These are phyloP conservation scores for Aspergillus udagawae DNA, from an alignment of 2,329 filamentous ascomycete genomes.

Conservation along the genomic window DNA sequence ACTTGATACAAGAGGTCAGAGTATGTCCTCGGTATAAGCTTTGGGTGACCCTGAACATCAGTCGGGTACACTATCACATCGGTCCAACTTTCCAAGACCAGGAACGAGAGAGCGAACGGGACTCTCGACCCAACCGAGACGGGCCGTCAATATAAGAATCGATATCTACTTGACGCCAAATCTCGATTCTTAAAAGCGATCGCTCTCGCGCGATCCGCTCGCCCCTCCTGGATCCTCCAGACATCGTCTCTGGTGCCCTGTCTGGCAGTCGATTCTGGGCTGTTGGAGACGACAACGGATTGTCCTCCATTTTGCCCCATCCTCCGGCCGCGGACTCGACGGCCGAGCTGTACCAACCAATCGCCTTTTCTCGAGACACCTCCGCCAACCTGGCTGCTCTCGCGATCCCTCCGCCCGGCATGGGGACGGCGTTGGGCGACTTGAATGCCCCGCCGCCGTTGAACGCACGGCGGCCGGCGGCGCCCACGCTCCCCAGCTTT, in stretches of 20 bases:
- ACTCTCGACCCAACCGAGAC: background rate
- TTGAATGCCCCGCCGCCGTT: conserved; percentile 63
- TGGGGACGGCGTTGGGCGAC: conserved; percentile 59
- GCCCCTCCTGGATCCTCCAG: conserved; percentile 50
- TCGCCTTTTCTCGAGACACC: conserved; percentile 39
- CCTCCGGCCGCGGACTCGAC: conserved; percentile 34
- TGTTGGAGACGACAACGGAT: conserved; percentile 33
- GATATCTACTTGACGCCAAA: no score
- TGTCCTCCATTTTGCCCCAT: conserved; percentile 38
- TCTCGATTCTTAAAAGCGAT: conserved; percentile 8
- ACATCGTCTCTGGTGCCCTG: conserved; percentile 40
- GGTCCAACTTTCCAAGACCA: background rate
- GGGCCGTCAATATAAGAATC: background rate
- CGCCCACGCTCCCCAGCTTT: conserved; percentile 64
- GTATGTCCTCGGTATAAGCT: background rate
- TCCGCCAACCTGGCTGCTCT: conserved; percentile 60
- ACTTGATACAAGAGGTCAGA: background rate
- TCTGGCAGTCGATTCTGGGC: conserved; percentile 49
- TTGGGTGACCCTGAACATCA: background rate
- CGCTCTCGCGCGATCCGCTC: conserved; percentile 33
- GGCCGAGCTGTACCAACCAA: conserved; percentile 37
- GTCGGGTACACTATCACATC: background rate
- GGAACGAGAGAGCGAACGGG: background rate
- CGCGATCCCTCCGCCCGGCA: conserved; percentile 57
- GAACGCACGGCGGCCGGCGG: conserved; percentile 65